Evolutionary conservation across 768 basidiomycete genomes (phyloP).

Genomic region (Symmetrospora coprosmae): DNA sequence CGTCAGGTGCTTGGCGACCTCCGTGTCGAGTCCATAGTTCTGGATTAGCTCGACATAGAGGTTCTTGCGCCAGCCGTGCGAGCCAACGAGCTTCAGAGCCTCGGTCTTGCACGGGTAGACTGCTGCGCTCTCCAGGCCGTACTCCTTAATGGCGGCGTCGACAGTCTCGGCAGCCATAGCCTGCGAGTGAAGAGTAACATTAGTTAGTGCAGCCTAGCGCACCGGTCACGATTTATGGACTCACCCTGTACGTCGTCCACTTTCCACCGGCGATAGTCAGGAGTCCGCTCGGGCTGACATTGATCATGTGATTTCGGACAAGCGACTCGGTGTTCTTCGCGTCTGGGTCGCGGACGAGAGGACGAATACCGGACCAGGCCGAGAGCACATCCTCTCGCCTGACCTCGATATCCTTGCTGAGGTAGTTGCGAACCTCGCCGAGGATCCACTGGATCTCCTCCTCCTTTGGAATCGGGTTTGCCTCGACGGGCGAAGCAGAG

Average conservation of each 20-base stretch:
- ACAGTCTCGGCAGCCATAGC: conserved; percentile 93
- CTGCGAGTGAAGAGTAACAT: conserved; percentile 25
- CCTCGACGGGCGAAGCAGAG: conserved; percentile 49
- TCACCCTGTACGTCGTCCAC: conserved; percentile 81
- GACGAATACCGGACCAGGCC: conserved; percentile 85
- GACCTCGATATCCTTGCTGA: conserved; percentile 82
- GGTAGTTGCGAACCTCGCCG: conserved; percentile 77
- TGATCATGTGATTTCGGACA: conserved; percentile 84
- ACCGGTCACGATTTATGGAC: no score
- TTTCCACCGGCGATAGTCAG: conserved; percentile 94
- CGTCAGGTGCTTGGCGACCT: conserved; percentile 84
- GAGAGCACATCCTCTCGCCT: conserved; percentile 85
- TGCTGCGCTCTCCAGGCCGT: conserved; percentile 43
- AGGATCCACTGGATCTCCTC: conserved; percentile 96
- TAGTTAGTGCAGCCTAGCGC: not conserved
- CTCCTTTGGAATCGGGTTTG: conserved; percentile 67
- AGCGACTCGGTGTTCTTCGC: conserved; percentile 67
- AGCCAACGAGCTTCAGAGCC: conserved; percentile 67
- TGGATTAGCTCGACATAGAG: conserved; percentile 97
- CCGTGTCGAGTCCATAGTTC: conserved; percentile 50
- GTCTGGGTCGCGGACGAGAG: conserved; percentile 68
- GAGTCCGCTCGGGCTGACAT: conserved; percentile 63
- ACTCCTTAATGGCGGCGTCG: conserved; percentile 67
- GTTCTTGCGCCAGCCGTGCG: conserved; percentile 82
- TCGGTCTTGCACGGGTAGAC: conserved; percentile 62